These are phyloP conservation scores for Penicilliopsis zonata DNA, from an alignment of 495 filamentous ascomycete genomes.

Conservation along the genomic window DNA sequence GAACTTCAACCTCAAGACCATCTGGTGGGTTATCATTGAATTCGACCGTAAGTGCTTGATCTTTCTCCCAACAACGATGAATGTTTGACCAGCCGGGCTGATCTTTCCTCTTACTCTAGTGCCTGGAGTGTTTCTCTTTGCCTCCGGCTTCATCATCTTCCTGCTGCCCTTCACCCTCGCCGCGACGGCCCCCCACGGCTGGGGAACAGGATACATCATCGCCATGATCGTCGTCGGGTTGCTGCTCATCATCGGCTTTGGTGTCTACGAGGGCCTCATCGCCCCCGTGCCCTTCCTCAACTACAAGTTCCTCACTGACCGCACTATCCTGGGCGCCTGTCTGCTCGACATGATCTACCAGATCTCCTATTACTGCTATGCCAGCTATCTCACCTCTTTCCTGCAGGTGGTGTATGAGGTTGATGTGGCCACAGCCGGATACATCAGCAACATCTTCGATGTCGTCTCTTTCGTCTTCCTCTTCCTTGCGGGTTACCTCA, in stretches of 20 bases:
- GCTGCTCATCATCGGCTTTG: slow-evolving; percentile 39
- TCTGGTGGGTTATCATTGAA: slow-evolving; percentile 44
- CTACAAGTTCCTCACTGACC: slow-evolving; percentile 37
- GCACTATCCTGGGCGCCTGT: slow-evolving; percentile 41
- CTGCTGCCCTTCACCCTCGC: slow-evolving; percentile 44
- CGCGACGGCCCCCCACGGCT: slow-evolving; percentile 23
- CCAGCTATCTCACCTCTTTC: slow-evolving; percentile 47
- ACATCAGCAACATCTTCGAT: slow-evolving; percentile 36
- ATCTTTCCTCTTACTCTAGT: neutral
- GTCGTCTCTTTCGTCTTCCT: slow-evolving; percentile 32
- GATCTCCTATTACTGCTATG: slow-evolving; percentile 38
- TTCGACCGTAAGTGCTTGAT: slow-evolving; percentile 34
- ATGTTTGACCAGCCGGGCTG: slow-evolving; percentile 1
- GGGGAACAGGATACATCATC: slow-evolving; percentile 36
- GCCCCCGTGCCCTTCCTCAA: slow-evolving; percentile 40
- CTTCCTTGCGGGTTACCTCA: slow-evolving; percentile 35
- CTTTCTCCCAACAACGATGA: neutral
- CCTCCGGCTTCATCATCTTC: slow-evolving; percentile 37
- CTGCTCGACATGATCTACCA: slow-evolving; percentile 40
- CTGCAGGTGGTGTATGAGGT: slow-evolving; percentile 54
- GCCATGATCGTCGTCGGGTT: slow-evolving; percentile 41
- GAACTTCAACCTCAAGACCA: slow-evolving; percentile 30
- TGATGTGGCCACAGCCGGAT: slow-evolving; percentile 37
- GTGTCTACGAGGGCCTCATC: slow-evolving; percentile 38
- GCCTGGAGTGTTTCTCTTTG: slow-evolving; percentile 35